Evolutionary conservation across 140 eudicot species (phyloP).

Genomic region (Cichorium intybus): DNA sequence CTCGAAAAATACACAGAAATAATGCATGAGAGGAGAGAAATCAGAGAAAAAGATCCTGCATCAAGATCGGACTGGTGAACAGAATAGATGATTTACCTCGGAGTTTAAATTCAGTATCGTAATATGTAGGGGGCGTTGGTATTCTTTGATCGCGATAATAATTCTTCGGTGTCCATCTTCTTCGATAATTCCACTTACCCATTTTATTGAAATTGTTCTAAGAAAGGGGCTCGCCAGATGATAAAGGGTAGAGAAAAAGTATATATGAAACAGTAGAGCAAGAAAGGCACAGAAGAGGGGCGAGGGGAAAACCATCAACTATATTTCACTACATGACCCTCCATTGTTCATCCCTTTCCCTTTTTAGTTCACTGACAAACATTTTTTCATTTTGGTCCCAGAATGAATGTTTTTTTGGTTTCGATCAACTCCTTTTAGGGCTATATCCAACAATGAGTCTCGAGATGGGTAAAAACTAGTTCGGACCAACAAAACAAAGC

Average conservation of each 20-base stretch:
- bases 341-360: neutral
- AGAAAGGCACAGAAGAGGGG: neutral
- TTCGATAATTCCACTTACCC: slow-evolving; percentile 59
- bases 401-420: neutral
- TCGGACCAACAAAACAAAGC: neutral
- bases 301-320: slow-evolving; percentile 1
- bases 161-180: slow-evolving; percentile 47
- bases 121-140: slow-evolving; percentile 41
- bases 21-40: neutral
- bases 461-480: neutral
- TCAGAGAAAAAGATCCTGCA: neutral
- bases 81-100: slow-evolving; percentile 28
- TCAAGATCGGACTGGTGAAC: slow-evolving; percentile 4
- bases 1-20: neutral
- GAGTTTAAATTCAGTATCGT: slow-evolving; percentile 29
- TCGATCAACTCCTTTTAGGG: neutral
- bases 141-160: slow-evolving; percentile 47
- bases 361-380: too few relatives aligned
- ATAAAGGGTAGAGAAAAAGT: neutral
- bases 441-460: neutral
- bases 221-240: slow-evolving; percentile 7
- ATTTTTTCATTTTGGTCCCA: neutral
- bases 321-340: neutral
- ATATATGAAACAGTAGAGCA: slow-evolving; percentile 11
- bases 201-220: slow-evolving; percentile 15